phyloP scores from a whole-genome alignment of 31 red algal species.

The Asparagopsis taxiformis region DNA sequence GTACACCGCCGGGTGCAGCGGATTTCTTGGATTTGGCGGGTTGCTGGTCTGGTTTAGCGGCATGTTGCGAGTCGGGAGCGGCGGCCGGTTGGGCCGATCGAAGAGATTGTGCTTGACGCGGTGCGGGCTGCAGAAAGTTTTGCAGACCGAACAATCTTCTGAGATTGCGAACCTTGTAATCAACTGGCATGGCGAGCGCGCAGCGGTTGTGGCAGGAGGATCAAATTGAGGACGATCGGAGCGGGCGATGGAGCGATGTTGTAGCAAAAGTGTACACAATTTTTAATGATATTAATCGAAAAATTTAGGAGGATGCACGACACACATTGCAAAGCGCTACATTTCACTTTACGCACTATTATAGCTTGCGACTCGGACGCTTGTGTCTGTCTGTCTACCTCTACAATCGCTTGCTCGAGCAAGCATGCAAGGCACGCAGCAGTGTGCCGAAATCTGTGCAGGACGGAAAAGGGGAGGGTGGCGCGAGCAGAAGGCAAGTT shows the following conservation, averaged over 20 bases:
- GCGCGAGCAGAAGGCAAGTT: background rate
- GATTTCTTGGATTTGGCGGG: background rate
- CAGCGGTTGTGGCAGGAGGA: background rate
- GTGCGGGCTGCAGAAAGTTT: conserved; percentile 32
- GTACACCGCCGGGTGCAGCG: conserved; percentile 36
- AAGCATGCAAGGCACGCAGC: background rate
- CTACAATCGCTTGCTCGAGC: no score
- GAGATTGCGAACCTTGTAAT: conserved; percentile 60
- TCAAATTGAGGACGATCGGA: no score
- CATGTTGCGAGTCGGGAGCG: background rate
- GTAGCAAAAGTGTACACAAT: no score
- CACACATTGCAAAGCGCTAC: no score
- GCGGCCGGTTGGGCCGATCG: background rate
- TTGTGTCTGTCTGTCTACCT: no score
- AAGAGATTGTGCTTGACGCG: background rate
- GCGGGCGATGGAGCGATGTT: no score
- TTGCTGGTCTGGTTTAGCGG: background rate
- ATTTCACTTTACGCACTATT: no score
- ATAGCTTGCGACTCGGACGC: no score
- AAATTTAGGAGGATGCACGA: no score
- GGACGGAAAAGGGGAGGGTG: background rate
- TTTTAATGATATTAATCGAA: no score
- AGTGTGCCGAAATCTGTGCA: background rate
- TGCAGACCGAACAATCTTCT: conserved; percentile 56
- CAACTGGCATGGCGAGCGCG: conserved; percentile 48